Evolutionary conservation across 371 early-diverging fungal genomes (phyloP).

Genomic region (Quaeritorhiza haematococci): DNA sequence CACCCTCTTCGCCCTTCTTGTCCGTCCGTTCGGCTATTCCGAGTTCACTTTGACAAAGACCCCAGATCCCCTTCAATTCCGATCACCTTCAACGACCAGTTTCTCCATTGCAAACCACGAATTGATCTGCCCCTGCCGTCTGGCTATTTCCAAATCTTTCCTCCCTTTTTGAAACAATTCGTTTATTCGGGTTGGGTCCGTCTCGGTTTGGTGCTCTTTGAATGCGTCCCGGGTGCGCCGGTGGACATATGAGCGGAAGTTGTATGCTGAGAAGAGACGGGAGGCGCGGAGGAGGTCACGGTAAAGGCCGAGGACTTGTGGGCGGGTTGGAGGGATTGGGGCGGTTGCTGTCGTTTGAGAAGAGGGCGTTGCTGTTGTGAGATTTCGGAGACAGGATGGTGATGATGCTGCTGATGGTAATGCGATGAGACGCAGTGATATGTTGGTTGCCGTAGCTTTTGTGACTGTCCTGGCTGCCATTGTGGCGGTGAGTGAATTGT

Average conservation of each 20-base stretch:
- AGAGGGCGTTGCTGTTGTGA: no score
- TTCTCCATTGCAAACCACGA: slow-evolving; percentile 53
- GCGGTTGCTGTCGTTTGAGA: no score
- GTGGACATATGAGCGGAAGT: slow-evolving; percentile 66
- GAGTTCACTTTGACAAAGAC: no score
- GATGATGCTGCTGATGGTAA: no score
- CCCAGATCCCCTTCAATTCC: no score
- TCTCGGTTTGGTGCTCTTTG: slow-evolving; percentile 50
- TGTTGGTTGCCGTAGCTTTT: no score
- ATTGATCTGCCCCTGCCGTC: slow-evolving; percentile 63
- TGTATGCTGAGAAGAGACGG: slow-evolving; percentile 60
- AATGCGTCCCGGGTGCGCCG: slow-evolving; percentile 66
- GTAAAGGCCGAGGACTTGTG: slow-evolving; percentile 57
- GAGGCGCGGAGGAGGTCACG: slow-evolving; percentile 54
- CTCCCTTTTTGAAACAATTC: slow-evolving; percentile 48
- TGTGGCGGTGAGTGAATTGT: no score
- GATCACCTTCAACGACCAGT: slow-evolving; percentile 55
- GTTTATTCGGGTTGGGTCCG: slow-evolving; percentile 51
- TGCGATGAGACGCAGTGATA: no score
- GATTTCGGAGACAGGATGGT: no score
- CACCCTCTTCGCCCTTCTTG: no score
- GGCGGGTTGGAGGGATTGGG: slow-evolving; percentile 32
- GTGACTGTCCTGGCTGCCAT: no score
- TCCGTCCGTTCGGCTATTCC: no score
- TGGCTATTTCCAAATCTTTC: slow-evolving; percentile 54